A percentile compares a stretch with the other conserved stretches of the same genome.
Conservation (phyloP, 116 monocot species). For the Phalaenopsis hybrid region DNA sequence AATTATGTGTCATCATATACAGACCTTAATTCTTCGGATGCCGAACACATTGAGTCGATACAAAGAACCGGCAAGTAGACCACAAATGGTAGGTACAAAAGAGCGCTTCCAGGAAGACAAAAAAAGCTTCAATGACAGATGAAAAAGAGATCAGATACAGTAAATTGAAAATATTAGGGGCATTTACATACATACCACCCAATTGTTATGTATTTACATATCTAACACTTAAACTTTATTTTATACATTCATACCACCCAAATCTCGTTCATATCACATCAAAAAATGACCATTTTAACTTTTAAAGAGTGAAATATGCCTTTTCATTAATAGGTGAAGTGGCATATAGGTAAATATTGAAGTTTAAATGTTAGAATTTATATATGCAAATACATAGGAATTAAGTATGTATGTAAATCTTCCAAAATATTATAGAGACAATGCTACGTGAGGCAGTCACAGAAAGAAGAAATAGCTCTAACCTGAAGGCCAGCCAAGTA, state of each 20-base stretch:
- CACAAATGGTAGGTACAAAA: constrained; percentile 78
- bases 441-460: not conserved
- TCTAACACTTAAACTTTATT: too few relatives aligned
- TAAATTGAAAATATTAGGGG: not conserved
- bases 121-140: constrained; percentile 55
- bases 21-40: constrained; percentile 77
- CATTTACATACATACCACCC: too few relatives aligned
- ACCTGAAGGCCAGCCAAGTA: constrained; percentile 97
- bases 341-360: too few relatives aligned
- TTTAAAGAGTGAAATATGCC: too few relatives aligned
- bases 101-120: constrained; percentile 80
- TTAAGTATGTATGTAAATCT: too few relatives aligned
- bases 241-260: too few relatives aligned
- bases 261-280: too few relatives aligned
- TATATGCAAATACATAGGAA: too few relatives aligned
- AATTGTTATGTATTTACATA: too few relatives aligned
- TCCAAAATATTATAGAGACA: not conserved
- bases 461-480: not conserved
- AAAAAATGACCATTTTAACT: too few relatives aligned
- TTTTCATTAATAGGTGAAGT: too few relatives aligned
- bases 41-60: constrained; percentile 75
- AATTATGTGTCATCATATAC: not conserved
- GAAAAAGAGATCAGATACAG: constrained; percentile 5
- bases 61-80: constrained; percentile 63
- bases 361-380: too few relatives aligned